Evolutionary conservation across 1,139 yeast species (phyloP).

Genomic region (Yarrowia galli): DNA sequence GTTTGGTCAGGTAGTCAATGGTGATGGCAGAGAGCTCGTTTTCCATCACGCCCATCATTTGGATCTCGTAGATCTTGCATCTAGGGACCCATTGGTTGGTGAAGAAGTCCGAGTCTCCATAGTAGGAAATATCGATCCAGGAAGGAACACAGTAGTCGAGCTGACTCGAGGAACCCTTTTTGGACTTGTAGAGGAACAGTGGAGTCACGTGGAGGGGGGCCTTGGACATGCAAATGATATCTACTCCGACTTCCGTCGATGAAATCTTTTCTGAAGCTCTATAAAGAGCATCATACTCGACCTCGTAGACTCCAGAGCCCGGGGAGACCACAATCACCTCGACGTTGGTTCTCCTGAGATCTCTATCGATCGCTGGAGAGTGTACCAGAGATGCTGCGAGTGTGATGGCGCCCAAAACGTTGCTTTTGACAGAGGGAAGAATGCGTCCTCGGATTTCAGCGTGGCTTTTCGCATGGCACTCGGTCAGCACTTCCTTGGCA

Average conservation of each 20-base stretch:
- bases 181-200: conserved; percentile 72
- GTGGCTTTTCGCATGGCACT: conserved; percentile 49
- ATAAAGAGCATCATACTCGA: conserved; percentile 77
- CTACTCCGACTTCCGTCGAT: conserved; percentile 83
- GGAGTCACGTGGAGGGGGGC: conserved; percentile 95
- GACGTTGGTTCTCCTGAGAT: conserved; percentile 81
- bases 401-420: conserved; percentile 84
- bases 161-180: conserved; percentile 48
- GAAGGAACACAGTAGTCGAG: conserved; percentile 85
- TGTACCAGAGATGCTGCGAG: conserved; percentile 78
- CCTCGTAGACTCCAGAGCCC: conserved; percentile 93
- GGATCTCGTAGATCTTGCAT: conserved; percentile 91
- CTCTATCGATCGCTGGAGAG: conserved; percentile 86
- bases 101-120: conserved; percentile 40
- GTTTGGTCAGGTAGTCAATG: conserved; percentile 59
- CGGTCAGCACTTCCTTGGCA: conserved; percentile 69
- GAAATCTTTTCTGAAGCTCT: conserved; percentile 79
- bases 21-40: conserved; percentile 75
- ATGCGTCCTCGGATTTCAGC: conserved; percentile 54
- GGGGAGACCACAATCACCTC: conserved; percentile 89
- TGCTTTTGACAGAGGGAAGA: conserved; percentile 88
- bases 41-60: conserved; percentile 98
- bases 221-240: conserved; percentile 84
- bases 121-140: conserved; percentile 90
- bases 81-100: conserved; percentile 84